Base-by-base conservation (phyloP, 2,329 filamentous ascomycete genomes). In the Aspergillus fijiensis region DNA sequence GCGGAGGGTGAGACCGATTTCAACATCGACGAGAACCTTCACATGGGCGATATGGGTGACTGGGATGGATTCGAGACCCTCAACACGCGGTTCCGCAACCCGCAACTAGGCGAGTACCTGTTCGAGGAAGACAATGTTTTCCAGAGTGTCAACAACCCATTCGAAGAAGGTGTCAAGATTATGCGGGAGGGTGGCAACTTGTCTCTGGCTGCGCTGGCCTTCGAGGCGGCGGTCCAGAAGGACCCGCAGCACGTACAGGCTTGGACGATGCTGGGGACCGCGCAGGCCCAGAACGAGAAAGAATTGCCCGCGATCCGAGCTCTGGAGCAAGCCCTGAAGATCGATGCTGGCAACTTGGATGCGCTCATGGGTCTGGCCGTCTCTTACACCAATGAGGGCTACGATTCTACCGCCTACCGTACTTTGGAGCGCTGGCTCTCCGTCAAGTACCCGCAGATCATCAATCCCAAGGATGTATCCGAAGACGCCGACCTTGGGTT, bases 221-320 rank as follows among this genome's bases (percentile, higher is more conserved):
- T 99, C 69, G 95, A 99, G 78, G 92, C 95, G 19, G 95, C 95
- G 2, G 91, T 94, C 5, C 93, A 97, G 76, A 92, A 94, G 78
- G 87, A 96, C 63, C 86, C 92, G 0, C 83, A 89, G 57, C 94
- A 98, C 74, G 87, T 94, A 42, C 90, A 96, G 57, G 95, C 95
- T 2, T 99, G 95, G 95, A 91, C 93, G 10, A 89, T 92, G 70
- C 85, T 99, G 33, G 95, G 95, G 56, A 89, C 89, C 57, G 91
- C 93, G 19, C 95, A 99, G 78, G 95, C 95, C 21, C 95, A 99
- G 76, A 99, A 99, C 76, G 95, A 99, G 77, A 99, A 99, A 80
- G 95, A 99, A 76, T 90, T 92, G 9, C 94, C 95, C 0, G 95
- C 95, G 2, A 97, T 99, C 65, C 89, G 95, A 35, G 95, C 95